These are phyloP conservation scores for Pittosporum tobira DNA, from an alignment of 129 eudicot genomes.

Conservation along the genomic window DNA sequence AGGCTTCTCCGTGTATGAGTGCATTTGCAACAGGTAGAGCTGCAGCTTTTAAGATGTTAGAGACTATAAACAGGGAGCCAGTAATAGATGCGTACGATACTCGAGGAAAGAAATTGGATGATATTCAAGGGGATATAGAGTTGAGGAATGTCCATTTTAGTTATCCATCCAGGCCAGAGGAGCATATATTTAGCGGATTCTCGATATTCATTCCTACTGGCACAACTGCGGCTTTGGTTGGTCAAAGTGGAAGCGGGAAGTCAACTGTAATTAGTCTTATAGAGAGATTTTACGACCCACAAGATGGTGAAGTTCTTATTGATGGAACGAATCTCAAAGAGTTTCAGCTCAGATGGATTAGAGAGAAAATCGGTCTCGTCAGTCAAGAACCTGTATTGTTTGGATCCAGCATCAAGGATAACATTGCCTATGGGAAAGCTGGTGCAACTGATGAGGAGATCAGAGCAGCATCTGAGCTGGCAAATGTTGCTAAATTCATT, in stretches of 20 bases:
- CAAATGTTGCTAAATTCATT: conserved; percentile 38
- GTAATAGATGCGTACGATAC: conserved; percentile 38
- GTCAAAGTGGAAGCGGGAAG: conserved; percentile 44
- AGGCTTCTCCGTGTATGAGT: conserved; percentile 37
- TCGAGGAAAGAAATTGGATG: too few relatives aligned
- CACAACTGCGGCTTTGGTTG: too few relatives aligned
- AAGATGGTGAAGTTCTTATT: conserved; percentile 26
- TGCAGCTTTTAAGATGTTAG: conserved; percentile 44
- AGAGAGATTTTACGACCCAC: conserved; percentile 42
- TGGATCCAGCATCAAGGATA: conserved; percentile 33
- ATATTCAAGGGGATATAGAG: conserved; percentile 29
- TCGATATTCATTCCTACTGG: conserved; percentile 29
- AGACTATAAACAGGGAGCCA: conserved; percentile 29
- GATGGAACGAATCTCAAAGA: conserved; percentile 34
- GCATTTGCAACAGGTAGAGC: conserved; percentile 42
- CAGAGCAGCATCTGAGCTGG: conserved; percentile 33
- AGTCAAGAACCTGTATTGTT: too few relatives aligned
- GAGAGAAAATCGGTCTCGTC: conserved; percentile 36
- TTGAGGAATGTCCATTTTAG: conserved; percentile 27
- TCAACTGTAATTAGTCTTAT: too few relatives aligned
- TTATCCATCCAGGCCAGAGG: conserved; percentile 37
- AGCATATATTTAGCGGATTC: conserved; percentile 33
- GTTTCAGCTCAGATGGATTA: conserved; percentile 37
- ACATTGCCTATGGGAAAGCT: conserved; percentile 31
- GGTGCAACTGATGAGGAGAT: conserved; percentile 34